Conservation (phyloP, 441 rosid species). For the Biscutella auriculata region DNA sequence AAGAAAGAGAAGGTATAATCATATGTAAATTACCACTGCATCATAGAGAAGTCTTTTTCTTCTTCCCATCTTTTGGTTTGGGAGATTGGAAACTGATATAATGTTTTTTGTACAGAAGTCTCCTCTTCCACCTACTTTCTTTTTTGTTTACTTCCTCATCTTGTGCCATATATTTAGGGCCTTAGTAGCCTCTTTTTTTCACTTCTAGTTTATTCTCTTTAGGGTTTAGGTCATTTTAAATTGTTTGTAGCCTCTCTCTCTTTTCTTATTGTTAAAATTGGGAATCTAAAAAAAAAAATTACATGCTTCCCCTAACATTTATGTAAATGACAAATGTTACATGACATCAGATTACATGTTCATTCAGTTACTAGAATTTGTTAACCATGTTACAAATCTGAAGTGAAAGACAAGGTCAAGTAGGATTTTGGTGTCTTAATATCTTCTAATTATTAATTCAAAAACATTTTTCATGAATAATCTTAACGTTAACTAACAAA, state of each 20-base stretch:
- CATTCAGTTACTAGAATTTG: neutral
- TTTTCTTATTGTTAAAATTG: neutral
- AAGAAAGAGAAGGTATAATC: conserved; percentile 3
- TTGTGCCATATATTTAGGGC: conserved; percentile 20
- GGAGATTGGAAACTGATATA: conserved; percentile 19
- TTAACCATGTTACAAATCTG: neutral
- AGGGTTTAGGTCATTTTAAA: conserved; percentile 19
- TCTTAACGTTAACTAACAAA: no score
- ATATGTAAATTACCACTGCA: conserved; percentile 20
- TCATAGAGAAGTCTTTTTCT: conserved; percentile 12
- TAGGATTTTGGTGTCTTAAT: no score
- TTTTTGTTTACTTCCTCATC: conserved; percentile 6
- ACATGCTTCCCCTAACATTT: neutral
- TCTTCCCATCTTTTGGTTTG: conserved; percentile 18
- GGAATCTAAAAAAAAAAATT: neutral
- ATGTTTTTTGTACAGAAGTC: conserved; percentile 20
- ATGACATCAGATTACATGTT: neutral
- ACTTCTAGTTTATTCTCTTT: neutral
- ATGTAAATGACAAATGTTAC: no score
- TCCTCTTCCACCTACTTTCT: neutral
- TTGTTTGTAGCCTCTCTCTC: conserved; percentile 2
- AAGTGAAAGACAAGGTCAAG: no score
- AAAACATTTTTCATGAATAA: no score
- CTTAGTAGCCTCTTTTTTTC: neutral
- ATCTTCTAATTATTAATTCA: no score